Percentiles rank a stretch among this genome's conserved stretches.
Evolutionary conservation across 768 basidiomycete genomes (phyloP).

Genomic region (Panus rudis): DNA sequence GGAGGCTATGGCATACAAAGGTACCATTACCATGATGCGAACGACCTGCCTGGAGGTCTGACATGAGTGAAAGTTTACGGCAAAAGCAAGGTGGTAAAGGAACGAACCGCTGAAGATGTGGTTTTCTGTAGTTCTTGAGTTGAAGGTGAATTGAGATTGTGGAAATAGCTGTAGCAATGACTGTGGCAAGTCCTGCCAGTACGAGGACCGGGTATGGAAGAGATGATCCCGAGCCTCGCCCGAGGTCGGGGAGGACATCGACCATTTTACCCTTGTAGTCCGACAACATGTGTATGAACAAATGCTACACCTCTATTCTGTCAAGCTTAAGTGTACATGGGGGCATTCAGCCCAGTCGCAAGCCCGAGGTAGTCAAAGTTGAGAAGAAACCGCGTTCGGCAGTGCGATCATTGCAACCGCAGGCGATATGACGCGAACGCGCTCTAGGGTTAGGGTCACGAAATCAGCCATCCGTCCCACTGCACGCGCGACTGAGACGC

Average conservation of each 20-base stretch:
- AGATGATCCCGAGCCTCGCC: conserved; percentile 54
- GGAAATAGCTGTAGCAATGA: conserved; percentile 67
- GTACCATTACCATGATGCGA: conserved; percentile 96
- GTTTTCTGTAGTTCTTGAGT: conserved; percentile 81
- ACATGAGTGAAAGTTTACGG: neutral
- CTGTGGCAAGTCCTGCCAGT: conserved; percentile 54
- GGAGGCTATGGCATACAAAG: conserved; percentile 85
- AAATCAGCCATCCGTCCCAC: no score
- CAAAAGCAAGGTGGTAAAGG: conserved; percentile 1
- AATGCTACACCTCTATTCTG: no score
- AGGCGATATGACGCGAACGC: no score
- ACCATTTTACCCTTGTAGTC: no score
- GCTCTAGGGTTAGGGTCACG: no score
- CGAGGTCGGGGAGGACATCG: conserved; percentile 15
- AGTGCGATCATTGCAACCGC: no score
- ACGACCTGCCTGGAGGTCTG: conserved; percentile 67
- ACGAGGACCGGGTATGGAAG: conserved; percentile 46
- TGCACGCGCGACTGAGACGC: no score
- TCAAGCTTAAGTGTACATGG: no score
- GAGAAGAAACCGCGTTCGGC: no score
- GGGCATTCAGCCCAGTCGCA: no score
- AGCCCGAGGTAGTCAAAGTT: no score
- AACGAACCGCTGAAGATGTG: conserved; percentile 65
- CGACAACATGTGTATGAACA: no score
- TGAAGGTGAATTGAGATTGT: conserved; percentile 73